A percentile compares a stretch with the other conserved stretches of the same genome.
Evolutionary conservation across 2,329 filamentous ascomycete genomes (phyloP).

Genomic region (Hymenoscyphus linearis): DNA sequence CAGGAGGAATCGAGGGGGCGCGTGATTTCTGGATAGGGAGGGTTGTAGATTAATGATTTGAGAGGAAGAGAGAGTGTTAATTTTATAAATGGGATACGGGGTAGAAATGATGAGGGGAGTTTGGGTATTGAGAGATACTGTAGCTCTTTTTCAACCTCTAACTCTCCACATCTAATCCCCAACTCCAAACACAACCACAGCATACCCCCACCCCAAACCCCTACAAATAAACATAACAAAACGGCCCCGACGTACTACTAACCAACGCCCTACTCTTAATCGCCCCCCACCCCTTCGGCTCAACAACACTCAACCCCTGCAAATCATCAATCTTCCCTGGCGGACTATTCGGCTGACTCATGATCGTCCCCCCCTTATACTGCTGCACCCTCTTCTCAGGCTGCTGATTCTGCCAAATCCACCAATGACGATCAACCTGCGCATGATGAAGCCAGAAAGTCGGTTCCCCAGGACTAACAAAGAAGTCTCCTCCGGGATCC

Average conservation of each 20-base stretch:
- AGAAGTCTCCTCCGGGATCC: conserved; percentile 11
- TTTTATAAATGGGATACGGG: too few species aligned
- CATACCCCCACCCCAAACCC: too few species aligned
- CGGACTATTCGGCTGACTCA: conserved; percentile 13
- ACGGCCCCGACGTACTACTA: conserved; percentile 14
- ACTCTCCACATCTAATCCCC: too few species aligned
- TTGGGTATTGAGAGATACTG: too few species aligned
- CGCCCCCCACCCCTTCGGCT: not conserved
- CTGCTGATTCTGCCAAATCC: conserved; percentile 19
- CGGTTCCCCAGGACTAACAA: conserved; percentile 6
- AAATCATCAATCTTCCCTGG: conserved; percentile 15
- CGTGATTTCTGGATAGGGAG: not conserved
- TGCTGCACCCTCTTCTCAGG: conserved; percentile 14
- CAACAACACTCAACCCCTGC: conserved; percentile 11
- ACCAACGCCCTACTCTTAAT: conserved; percentile 12
- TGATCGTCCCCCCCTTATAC: conserved; percentile 15
- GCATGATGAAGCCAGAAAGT: conserved; percentile 10
- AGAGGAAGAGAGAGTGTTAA: not conserved
- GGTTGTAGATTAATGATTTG: not conserved
- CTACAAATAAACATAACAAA: conserved; percentile 18
- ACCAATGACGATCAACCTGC: conserved; percentile 17
- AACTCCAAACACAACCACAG: too few species aligned
- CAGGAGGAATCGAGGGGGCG: not conserved
- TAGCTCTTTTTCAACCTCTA: too few species aligned
- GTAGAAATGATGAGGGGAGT: too few species aligned